Percentiles rank a stretch among this genome's conserved stretches.
Evolutionary conservation across 768 basidiomycete species (phyloP).

Genomic region (Leccinellum albellum): DNA sequence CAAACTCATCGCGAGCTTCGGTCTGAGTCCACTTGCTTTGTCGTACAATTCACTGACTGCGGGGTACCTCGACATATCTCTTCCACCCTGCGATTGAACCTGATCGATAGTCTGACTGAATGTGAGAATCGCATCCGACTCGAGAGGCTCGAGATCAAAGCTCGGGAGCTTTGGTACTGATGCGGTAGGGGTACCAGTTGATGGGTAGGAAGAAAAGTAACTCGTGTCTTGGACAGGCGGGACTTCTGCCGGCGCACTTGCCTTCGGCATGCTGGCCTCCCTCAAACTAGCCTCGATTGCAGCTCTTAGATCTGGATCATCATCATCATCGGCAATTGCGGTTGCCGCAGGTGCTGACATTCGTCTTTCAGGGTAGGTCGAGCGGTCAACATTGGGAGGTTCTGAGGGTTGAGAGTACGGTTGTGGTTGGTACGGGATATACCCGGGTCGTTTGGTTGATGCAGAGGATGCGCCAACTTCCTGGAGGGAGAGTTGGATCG

Average conservation of each 20-base stretch:
- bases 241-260: slow-evolving; percentile 69
- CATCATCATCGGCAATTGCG: slow-evolving; percentile 57
- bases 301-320: slow-evolving; percentile 87
- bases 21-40: slow-evolving; percentile 71
- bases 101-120: slow-evolving; percentile 91
- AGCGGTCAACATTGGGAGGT: slow-evolving; percentile 62
- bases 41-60: slow-evolving; percentile 83
- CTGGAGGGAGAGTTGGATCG: slow-evolving; percentile 86
- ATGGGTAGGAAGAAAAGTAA: slow-evolving; percentile 46
- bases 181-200: slow-evolving; percentile 34
- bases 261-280: slow-evolving; percentile 75
- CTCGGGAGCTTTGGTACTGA: slow-evolving; percentile 56
- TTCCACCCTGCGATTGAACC: slow-evolving; percentile 70
- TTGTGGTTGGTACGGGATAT: slow-evolving; percentile 57
- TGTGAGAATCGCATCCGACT: slow-evolving; percentile 82
- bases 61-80: slow-evolving; percentile 77
- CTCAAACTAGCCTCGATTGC: slow-evolving; percentile 93
- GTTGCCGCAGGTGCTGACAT: slow-evolving; percentile 19
- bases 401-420: slow-evolving; percentile 52
- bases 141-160: slow-evolving; percentile 78
- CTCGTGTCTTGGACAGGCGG: slow-evolving; percentile 51
- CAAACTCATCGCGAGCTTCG: slow-evolving; percentile 77
- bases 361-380: slow-evolving; percentile 37
- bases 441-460: slow-evolving; percentile 55
- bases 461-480: slow-evolving; percentile 56